Evolutionary conservation across 768 basidiomycete genomes (phyloP).

Genomic region (Tulasnella sp.): DNA sequence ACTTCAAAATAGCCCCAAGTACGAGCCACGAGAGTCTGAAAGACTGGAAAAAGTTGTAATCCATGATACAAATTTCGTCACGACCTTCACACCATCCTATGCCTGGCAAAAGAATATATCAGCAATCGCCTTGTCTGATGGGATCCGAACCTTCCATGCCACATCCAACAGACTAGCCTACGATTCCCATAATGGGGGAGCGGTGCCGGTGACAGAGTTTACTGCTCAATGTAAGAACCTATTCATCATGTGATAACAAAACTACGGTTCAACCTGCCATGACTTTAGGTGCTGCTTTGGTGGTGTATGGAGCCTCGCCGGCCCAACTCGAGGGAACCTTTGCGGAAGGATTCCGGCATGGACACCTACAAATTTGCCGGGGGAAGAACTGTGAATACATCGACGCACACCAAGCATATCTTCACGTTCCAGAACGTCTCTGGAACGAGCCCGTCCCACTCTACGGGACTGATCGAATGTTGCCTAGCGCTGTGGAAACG

Average conservation of each 20-base stretch:
- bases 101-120: background rate
- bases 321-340: background rate
- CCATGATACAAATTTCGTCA: background rate
- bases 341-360: background rate
- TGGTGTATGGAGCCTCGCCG: background rate
- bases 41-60: background rate
- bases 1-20: background rate
- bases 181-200: background rate
- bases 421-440: background rate
- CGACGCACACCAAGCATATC: background rate
- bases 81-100: background rate
- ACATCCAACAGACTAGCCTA: background rate
- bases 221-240: background rate
- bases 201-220: background rate
- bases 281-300: conserved; percentile 13
- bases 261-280: background rate
- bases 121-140: background rate
- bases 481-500: background rate
- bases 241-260: background rate
- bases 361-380: background rate
- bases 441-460: background rate
- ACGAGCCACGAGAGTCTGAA: background rate
- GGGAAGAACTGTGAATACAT: background rate
- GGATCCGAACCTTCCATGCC: background rate
- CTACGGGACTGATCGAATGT: background rate